Evolutionary conservation across 306 rosid genomes (phyloP), one percentile per base, ranked within the genome.

Genomic region (Casuarina equisetifolia): DNA sequence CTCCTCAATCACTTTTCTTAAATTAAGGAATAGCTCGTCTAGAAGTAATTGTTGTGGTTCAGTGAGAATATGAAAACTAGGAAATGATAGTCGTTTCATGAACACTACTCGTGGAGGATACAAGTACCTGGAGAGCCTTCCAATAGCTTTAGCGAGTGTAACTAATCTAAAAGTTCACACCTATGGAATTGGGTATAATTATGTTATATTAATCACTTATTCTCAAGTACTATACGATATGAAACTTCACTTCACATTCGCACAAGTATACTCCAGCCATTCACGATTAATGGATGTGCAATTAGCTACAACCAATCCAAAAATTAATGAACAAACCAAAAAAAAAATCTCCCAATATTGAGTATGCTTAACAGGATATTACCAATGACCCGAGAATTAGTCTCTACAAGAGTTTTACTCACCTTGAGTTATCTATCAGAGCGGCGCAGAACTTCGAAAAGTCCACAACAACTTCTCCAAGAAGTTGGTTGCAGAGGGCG

Each of bases 381-480:
- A 54, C 38, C 38, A 35, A 15, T 43, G 48, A 43, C 43, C 11
- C 77, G 45, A 63, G 61, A 43, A 69, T 66, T 7, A 71, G 8
- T 42, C 17, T 16, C 9, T 43, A 63, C 12, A 15, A 73, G 62
- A 76, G 55, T 43, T 72, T 70, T 52, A 71, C 77, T 82, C 69
- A 90, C 96, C 89, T 84, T 77, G 75, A 79, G 71, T 88, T 64
- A 91, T 91, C 86, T 84, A 52, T 76, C 75, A 39, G 80, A 89
- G 78, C 71, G 81, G 52, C 42, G 74, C 54, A 93, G 79, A 80
- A 84, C 55, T 59, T 89, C 90, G 6, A 91, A 75, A 49, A 93
- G 80, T 72, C 97, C 96, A 13, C 96, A 92, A 75, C 97, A 93
- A 78, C 91, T 86, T 12, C 17, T 86, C 96, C 96, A 93, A 57